Evolutionary conservation across 2,329 filamentous ascomycete genomes (phyloP), one percentile per base, ranked within the genome.

Genomic region (Hypoxylon sp.): DNA sequence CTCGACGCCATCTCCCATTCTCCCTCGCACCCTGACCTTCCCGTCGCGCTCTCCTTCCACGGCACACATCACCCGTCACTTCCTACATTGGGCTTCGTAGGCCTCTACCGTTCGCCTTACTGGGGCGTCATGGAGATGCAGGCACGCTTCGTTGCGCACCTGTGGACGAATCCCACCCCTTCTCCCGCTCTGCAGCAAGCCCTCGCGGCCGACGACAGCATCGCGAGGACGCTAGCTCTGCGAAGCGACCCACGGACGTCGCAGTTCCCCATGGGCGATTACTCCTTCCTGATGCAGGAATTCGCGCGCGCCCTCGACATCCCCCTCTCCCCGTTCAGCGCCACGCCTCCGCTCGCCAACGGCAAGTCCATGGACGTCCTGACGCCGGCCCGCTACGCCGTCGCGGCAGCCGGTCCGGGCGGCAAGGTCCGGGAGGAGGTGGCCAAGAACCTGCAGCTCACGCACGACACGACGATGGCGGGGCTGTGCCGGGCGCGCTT

Each of bases 111-210:
- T 59, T 89, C 89, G 0, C 90, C 91, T 0, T 95, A 91, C 71
- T 96, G 91, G 91, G 89, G 89, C 1, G 86, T 92, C 0, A 92
- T 94, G 82, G 91, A 95, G 72, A 90, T 92, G 88, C 91, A 96
- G 74, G 88, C 91, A 2, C 83, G 88, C 1, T 82, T 90, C 60
- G 76, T 93, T 4, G 80, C 87, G 0, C 73, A 81, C 10, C 71
- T 85, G 9, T 93, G 90, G 88, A 73, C 68, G 3, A 38, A 73
- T 1, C 65, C 72, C 1, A 50, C 58, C 1, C 54, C 67, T 6
- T 26, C 67, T 41, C 48, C 70, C 29, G 46, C 71, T 65, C 2
- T 84, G 3, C 51, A 67, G 7, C 64, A 70, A 0, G 81, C 82
- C 3, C 70, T 85, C 9, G 61, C 68, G 3, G 65, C 72, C 0